Percentiles rank a stretch among this genome's conserved stretches.
These are phyloP conservation scores for Linnemannia zychae DNA, from an alignment of 192 early-diverging fungal genomes.

Conservation along the genomic window DNA sequence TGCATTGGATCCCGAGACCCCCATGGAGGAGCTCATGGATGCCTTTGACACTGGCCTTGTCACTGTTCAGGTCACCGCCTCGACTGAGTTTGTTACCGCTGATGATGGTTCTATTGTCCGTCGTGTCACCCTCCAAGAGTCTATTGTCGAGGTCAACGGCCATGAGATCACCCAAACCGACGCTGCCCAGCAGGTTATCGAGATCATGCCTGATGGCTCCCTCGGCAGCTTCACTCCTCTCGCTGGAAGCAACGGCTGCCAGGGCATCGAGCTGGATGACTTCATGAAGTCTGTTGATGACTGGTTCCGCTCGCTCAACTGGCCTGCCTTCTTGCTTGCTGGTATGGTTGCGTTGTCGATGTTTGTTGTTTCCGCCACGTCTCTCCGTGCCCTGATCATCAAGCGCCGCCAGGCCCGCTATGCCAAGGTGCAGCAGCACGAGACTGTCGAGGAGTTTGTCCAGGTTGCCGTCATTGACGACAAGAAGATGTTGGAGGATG, in stretches of 20 bases:
- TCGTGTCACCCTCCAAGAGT: conserved; percentile 61
- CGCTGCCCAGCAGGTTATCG: conserved; percentile 67
- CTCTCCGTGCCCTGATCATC: conserved; percentile 29
- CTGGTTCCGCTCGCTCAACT: conserved; percentile 49
- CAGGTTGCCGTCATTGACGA: conserved; percentile 46
- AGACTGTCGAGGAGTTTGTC: conserved; percentile 25
- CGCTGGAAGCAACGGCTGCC: conserved; percentile 26
- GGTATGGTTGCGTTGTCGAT: conserved; percentile 28
- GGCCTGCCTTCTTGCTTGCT: conserved; percentile 30
- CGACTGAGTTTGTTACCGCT: conserved; percentile 55
- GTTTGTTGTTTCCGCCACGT: conserved; percentile 38
- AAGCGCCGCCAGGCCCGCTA: conserved; percentile 44
- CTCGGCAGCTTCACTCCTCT: conserved; percentile 57
- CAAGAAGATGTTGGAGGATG: conserved; percentile 34
- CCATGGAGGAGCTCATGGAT: conserved; percentile 57
- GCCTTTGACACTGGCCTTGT: conserved; percentile 66
- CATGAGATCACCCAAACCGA: conserved; percentile 65
- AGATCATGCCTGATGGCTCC: conserved; percentile 63
- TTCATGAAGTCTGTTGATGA: conserved; percentile 38
- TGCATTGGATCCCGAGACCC: conserved; percentile 56
- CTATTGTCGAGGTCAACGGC: conserved; percentile 69
- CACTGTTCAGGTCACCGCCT: conserved; percentile 66
- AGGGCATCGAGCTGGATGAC: conserved; percentile 16
- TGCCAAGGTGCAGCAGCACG: conserved; percentile 34
- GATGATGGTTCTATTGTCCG: conserved; percentile 62